Evolutionary conservation across 768 basidiomycete species (phyloP).

Genomic region (Leucosporidium scottii): DNA sequence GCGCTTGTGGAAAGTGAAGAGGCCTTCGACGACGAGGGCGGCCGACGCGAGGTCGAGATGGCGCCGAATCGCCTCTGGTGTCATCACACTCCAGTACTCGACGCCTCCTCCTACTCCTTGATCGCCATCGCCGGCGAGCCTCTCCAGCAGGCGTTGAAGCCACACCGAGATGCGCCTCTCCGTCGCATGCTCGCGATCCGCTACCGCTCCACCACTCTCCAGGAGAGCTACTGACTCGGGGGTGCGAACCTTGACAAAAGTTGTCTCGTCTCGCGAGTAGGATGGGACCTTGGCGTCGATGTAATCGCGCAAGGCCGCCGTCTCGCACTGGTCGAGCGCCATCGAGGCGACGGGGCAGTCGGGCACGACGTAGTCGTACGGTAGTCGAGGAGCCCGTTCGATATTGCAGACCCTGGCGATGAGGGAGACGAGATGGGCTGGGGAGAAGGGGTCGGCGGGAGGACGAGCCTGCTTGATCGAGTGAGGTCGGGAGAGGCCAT

Average conservation of each 20-base stretch:
- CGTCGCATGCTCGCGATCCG: conserved; percentile 40
- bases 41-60: conserved; percentile 63
- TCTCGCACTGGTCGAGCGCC: conserved; percentile 55
- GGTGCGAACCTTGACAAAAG: conserved; percentile 48
- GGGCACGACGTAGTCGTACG: conserved; percentile 52
- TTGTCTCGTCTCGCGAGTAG: neutral
- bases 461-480: conserved; percentile 21
- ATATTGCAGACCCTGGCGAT: conserved; percentile 11
- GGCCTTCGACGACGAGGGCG: conserved; percentile 46
- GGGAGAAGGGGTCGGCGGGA: conserved; percentile 20
- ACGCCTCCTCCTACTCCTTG: conserved; percentile 3
- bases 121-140: neutral
- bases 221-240: conserved; percentile 49
- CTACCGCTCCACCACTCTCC: conserved; percentile 45
- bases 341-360: conserved; percentile 60
- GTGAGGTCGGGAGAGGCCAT: conserved; percentile 36
- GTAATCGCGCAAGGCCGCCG: conserved; percentile 61
- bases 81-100: conserved; percentile 16
- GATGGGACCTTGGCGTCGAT: conserved; percentile 39
- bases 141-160: conserved; percentile 16
- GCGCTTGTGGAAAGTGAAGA: conserved; percentile 53
- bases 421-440: conserved; percentile 1
- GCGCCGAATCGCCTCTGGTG: conserved; percentile 54
- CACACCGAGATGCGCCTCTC: conserved; percentile 47
- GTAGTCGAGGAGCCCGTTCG: neutral